phyloP scores from a whole-genome alignment of 1,284 basidiomycete genomes.

The Ustilago sp. region DNA sequence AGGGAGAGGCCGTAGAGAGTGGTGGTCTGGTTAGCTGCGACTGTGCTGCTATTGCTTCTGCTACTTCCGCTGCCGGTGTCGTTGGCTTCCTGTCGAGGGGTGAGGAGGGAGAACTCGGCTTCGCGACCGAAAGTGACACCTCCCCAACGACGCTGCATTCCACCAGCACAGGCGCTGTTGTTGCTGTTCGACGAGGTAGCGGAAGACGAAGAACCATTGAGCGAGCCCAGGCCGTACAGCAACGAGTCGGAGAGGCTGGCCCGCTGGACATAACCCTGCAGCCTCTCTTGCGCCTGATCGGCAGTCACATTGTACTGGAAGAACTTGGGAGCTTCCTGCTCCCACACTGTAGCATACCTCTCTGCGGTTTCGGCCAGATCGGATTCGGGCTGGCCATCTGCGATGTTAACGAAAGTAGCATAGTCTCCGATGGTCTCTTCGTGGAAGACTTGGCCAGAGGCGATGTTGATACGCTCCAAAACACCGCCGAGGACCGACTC shows the following conservation, averaged over 20 bases:
- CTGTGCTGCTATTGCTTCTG: background rate
- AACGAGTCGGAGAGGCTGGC: conserved; percentile 70
- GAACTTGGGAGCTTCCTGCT: conserved; percentile 70
- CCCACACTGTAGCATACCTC: conserved; percentile 71
- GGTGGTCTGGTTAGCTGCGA: conserved; percentile 15
- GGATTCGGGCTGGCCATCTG: conserved; percentile 67
- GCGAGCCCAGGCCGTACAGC: conserved; percentile 57
- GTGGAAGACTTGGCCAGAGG: conserved; percentile 71
- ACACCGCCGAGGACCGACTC: conserved; percentile 72
- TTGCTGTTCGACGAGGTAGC: conserved; percentile 6
- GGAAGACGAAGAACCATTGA: conserved; percentile 27
- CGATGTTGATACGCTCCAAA: conserved; percentile 71
- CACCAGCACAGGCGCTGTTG: conserved; percentile 8
- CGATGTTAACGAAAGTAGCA: conserved; percentile 69
- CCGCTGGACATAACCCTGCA: conserved; percentile 71
- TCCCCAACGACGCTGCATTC: conserved; percentile 13
- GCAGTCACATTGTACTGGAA: conserved; percentile 72
- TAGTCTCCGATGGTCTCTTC: conserved; percentile 71
- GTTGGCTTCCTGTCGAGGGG: conserved; percentile 16
- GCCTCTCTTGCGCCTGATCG: conserved; percentile 66
- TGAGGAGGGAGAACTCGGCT: conserved; percentile 11
- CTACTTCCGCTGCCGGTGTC: background rate
- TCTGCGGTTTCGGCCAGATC: conserved; percentile 67
- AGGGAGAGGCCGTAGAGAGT: conserved; percentile 37
- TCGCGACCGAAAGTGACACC: conserved; percentile 17